These are phyloP conservation scores for Pythium pyrilobum DNA, from an alignment of 352 stramenopile species.

Conservation along the genomic window DNA sequence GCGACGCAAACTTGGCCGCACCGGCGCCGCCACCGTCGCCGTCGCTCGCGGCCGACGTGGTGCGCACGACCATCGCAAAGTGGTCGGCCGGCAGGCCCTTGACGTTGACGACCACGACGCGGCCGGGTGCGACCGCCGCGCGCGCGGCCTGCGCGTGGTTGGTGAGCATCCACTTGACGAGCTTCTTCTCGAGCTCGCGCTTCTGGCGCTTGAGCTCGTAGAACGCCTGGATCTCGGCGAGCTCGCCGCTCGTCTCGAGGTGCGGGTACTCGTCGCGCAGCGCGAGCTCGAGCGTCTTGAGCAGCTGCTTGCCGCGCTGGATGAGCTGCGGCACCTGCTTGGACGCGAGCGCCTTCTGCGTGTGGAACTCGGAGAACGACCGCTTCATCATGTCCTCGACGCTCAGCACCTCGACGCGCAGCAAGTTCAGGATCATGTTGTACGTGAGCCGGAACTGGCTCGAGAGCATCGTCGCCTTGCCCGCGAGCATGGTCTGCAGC, in stretches of 20 bases:
- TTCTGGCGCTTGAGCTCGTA: slow-evolving; percentile 72
- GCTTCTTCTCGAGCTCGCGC: slow-evolving; percentile 56
- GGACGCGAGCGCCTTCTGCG: slow-evolving; percentile 80
- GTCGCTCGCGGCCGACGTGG: slow-evolving; percentile 21
- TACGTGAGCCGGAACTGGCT: slow-evolving; percentile 99
- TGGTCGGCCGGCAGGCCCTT: slow-evolving; percentile 58
- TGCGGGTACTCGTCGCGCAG: slow-evolving; percentile 61
- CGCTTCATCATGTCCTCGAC: slow-evolving; percentile 97
- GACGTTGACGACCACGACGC: slow-evolving; percentile 56
- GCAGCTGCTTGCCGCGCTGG: slow-evolving; percentile 46
- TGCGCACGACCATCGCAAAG: slow-evolving; percentile 58
- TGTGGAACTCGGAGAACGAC: slow-evolving; percentile 96
- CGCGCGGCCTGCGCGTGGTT: slow-evolving; percentile 62
- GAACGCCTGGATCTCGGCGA: slow-evolving; percentile 57
- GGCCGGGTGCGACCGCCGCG: slow-evolving; percentile 52
- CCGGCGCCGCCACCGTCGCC: slow-evolving; percentile 2
- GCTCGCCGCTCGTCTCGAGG: slow-evolving; percentile 47
- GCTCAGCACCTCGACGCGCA: slow-evolving; percentile 87
- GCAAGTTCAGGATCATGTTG: slow-evolving; percentile 97
- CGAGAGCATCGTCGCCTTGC: slow-evolving; percentile 91
- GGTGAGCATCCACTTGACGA: slow-evolving; percentile 67
- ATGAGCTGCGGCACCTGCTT: slow-evolving; percentile 79
- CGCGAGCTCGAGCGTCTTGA: slow-evolving; percentile 41
- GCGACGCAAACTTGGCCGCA: slow-evolving; percentile 24
- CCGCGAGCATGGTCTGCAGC: slow-evolving; percentile 94